Base-by-base conservation (phyloP, 2,329 filamentous ascomycete genomes). In the Ophiocordyceps australis region DNA sequence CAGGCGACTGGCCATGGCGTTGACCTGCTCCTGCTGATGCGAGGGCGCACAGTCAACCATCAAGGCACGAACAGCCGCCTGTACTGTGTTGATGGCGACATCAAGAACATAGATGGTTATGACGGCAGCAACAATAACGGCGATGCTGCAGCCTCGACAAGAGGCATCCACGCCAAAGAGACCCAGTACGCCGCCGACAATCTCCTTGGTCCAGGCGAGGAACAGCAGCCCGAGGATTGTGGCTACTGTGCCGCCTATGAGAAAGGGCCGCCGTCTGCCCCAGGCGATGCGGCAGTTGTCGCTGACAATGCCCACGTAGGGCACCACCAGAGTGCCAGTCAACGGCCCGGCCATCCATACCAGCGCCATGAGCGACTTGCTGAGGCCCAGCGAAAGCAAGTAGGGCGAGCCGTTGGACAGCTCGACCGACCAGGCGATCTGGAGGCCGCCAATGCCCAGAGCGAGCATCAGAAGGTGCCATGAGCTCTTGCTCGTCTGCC, bases 401-500 rank as follows among this genome's bases (percentile, higher is more conserved):
- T 78, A 89, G 5, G 80, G 79, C 27, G 86, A 93, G 38, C 85
- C 85, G 55, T 92, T 86, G 28, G 83, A 92, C 22, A 93, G 62
- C 50, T 95, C 86, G 22, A 93, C 83, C 2, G 85, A 85, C 86
- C 86, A 95, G 16, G 86, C 83, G 38, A 95, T 78, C 53, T 95
- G 86, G 33, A 95, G 58, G 14, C 81, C 86, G 32, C 81, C 81
- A 37, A 93, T 79, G 43, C 79, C 74, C 33, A 94, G 60, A 6
- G 86, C 93, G 49, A 95, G 56, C 33, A 93, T 57, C 37, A 91
- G 67, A 39, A 95, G 59, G 49, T 92, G 92, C 72, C 75, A 82
- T 23, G 74, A 57, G 48, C 78, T 85, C 60, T 85, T 92, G 14
- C 76, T 75, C 32, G 66, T 60, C 40, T 82, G 64, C 23, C 34